Evolutionary conservation across 768 basidiomycete genomes (phyloP), one percentile per base, ranked within the genome.

Genomic region (Kwoniella heveanensis): DNA sequence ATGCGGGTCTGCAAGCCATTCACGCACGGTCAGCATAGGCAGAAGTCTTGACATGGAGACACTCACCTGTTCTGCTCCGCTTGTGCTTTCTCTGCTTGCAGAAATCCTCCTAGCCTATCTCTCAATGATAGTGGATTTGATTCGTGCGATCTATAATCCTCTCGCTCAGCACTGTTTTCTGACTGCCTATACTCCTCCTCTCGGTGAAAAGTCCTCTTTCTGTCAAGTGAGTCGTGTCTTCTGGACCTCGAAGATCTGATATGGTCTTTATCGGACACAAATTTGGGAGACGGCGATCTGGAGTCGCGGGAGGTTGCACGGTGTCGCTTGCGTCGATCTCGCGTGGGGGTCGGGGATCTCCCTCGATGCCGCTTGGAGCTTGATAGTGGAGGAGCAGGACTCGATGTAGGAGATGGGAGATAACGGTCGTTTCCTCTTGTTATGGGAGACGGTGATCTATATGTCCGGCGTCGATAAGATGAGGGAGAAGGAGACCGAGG

Each of bases 51-150:
- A n/a, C n/a, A n/a, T n/a, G n/a, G n/a, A n/a, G n/a, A 32, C 13
- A 17, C 39, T 44, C 39, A 44, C 39, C 8, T 44, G 39, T 44
- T 9, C 15, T 44, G 32, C 13, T 21, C 50, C 12, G 57, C 56
- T 5, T 51, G 26, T 4, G 21, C 25, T 29, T 52, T 26, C 8
- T 2, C 1, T 27, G 21, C 17, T 7, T 50, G 22, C 15, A 29
- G 36, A 51, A 57, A 56, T 24, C 53, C 46, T 6, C 58, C 64
- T 51, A 58, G 27, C 25, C 64, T 53, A 15, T 58, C 56, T 58
- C 62, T 44, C 10, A 44, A 52, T 25, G 37, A 32, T 19, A 46
- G 10, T 21, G 5, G 9, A n/a, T n/a, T n/a, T n/a, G n/a, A n/a
- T n/a, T n/a, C n/a, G n/a, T n/a, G n/a, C n/a, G n/a, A n/a, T n/a